A percentile compares a stretch with the other conserved stretches of the same genome.
Evolutionary conservation across 345 rosid species (phyloP).

Genomic region (Bruguiera parviflora): DNA sequence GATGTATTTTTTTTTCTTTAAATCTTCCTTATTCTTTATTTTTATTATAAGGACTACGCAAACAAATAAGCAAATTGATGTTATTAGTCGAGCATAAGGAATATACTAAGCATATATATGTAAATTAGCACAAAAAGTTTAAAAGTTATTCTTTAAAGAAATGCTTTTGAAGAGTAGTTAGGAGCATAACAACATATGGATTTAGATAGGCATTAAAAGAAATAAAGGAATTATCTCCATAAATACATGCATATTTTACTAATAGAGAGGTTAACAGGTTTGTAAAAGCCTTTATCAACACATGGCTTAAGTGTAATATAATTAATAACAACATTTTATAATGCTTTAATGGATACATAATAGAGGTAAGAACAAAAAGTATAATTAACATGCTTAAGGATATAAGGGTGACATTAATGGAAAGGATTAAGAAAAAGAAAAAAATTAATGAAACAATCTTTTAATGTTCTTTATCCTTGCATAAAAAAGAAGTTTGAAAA

Average conservation of each 20-base stretch:
- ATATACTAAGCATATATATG: neutral
- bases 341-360: neutral
- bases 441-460: neutral
- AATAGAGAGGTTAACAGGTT: neutral
- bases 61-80: neutral
- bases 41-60: too few species aligned
- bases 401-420: neutral
- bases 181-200: neutral
- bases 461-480: neutral
- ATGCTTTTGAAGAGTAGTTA: neutral
- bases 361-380: neutral
- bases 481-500: neutral
- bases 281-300: neutral
- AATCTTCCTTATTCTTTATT: too few species aligned
- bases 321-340: neutral
- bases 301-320: neutral
- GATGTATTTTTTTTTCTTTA: too few species aligned
- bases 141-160: too few species aligned
- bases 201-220: neutral
- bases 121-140: neutral
- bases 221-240: neutral
- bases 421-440: neutral
- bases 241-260: neutral
- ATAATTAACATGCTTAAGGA: neutral
- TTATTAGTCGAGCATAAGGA: neutral